These are phyloP conservation scores for Zygosaccharomyces pseudobailii DNA, from an alignment of 1,139 yeast genomes.

Conservation along the genomic window DNA sequence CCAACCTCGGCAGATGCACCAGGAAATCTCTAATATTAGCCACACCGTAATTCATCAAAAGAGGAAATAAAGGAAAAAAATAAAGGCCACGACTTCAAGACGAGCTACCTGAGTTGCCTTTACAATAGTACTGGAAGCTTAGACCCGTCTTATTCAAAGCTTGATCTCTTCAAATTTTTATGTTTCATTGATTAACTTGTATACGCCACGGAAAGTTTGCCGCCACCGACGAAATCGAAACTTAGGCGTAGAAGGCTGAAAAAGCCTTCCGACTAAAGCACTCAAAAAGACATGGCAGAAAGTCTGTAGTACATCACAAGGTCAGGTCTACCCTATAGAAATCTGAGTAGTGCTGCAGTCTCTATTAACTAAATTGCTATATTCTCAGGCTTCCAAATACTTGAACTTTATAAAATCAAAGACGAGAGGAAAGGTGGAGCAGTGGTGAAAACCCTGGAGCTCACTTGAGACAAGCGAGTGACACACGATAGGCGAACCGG, in stretches of 20 bases:
- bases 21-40: constrained; percentile 20
- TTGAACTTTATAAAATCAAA: too few species aligned
- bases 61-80: background rate
- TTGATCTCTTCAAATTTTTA: background rate
- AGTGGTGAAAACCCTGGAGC: background rate
- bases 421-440: too few species aligned
- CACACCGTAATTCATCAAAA: constrained; percentile 8
- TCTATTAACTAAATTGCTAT: too few species aligned
- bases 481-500: background rate
- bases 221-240: constrained; percentile 1
- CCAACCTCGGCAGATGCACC: constrained; percentile 24
- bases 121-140: background rate
- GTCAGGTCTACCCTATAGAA: too few species aligned
- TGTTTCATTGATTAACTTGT: background rate
- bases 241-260: too few species aligned
- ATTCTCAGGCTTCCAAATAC: too few species aligned
- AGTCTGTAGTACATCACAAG: too few species aligned
- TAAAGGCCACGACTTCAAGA: background rate
- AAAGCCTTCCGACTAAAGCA: too few species aligned
- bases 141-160: background rate
- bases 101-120: background rate
- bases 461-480: background rate
- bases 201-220: constrained; percentile 5
- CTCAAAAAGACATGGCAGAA: too few species aligned
- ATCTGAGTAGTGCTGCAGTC: too few species aligned